phyloP scores from a whole-genome alignment of 2,329 filamentous ascomycete species.

The Pseudogymnoascus sp. region DNA sequence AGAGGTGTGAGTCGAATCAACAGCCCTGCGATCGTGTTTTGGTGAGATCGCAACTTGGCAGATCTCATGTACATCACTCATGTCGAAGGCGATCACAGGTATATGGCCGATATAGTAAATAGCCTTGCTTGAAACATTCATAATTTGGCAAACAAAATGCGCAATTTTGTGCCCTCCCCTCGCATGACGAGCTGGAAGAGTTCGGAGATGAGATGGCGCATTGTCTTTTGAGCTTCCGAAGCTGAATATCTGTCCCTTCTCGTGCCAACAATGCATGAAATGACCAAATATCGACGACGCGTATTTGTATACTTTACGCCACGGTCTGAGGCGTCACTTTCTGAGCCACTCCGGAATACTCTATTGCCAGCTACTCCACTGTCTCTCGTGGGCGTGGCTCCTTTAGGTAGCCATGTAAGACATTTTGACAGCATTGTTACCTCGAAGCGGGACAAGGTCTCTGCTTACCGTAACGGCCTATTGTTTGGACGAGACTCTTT shows the following conservation, averaged over 20 bases:
- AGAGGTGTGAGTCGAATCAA: background rate
- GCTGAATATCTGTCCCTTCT: constrained; percentile 2
- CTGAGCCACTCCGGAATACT: constrained; percentile 5
- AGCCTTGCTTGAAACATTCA: constrained; percentile 6
- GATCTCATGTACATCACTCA: constrained; percentile 9
- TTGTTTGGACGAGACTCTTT: constrained; percentile 2
- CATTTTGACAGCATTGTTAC: constrained; percentile 3
- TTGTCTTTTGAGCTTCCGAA: background rate
- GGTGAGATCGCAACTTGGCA: background rate
- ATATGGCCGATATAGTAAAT: background rate
- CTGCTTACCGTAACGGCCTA: background rate
- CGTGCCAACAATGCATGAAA: background rate
- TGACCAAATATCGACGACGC: constrained; percentile 4
- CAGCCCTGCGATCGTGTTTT: constrained; percentile 2
- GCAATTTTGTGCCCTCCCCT: background rate
- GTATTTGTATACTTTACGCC: constrained; percentile 2
- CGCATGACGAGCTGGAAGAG: background rate
- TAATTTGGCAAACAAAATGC: background rate
- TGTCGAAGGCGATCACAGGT: background rate
- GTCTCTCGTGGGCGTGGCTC: constrained; percentile 3
- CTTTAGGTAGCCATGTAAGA: constrained; percentile 7
- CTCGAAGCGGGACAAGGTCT: background rate
- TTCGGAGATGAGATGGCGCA: background rate
- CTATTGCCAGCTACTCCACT: constrained; percentile 6
- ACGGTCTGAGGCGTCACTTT: constrained; percentile 3